Percentiles rank a stretch among this genome's conserved stretches.
Evolutionary conservation across 139 green algal species (phyloP).

Genomic region (Volvox africanus): DNA sequence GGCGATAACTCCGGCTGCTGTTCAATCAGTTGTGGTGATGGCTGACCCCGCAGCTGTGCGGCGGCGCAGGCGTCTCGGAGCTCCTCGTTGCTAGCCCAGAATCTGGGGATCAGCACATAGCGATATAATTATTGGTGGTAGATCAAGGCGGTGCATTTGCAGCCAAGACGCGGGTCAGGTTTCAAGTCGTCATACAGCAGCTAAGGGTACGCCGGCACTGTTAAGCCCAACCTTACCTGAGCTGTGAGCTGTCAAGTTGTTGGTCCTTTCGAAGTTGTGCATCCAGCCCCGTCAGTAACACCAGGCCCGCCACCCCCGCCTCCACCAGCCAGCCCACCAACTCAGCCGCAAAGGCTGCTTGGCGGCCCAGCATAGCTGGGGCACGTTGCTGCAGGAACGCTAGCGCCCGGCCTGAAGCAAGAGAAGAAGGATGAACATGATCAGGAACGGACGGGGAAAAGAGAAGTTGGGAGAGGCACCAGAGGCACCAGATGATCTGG

Average conservation of each 20-base stretch:
- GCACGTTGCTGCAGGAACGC: constrained; percentile 83
- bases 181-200: no score
- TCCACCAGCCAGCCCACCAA: constrained; percentile 65
- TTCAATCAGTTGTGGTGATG: neutral
- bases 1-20: no score
- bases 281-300: constrained; percentile 75
- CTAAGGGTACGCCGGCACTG: no score
- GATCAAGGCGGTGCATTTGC: no score
- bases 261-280: constrained; percentile 60
- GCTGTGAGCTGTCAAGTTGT: constrained; percentile 65
- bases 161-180: no score
- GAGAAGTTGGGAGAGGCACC: neutral
- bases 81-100: constrained; percentile 8
- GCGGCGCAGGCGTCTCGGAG: neutral
- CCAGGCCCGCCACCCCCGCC: constrained; percentile 44
- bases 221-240: constrained; percentile 44
- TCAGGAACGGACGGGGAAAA: neutral
- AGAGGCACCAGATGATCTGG: no score
- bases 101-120: neutral
- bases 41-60: neutral
- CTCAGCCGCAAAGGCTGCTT: constrained; percentile 60
- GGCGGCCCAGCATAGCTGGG: constrained; percentile 64
- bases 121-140: no score
- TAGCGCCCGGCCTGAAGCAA: constrained; percentile 26
- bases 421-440: neutral